phyloP scores from a whole-genome alignment of 2,329 filamentous ascomycete genomes.

The Conoideocrella luteorostrata region DNA sequence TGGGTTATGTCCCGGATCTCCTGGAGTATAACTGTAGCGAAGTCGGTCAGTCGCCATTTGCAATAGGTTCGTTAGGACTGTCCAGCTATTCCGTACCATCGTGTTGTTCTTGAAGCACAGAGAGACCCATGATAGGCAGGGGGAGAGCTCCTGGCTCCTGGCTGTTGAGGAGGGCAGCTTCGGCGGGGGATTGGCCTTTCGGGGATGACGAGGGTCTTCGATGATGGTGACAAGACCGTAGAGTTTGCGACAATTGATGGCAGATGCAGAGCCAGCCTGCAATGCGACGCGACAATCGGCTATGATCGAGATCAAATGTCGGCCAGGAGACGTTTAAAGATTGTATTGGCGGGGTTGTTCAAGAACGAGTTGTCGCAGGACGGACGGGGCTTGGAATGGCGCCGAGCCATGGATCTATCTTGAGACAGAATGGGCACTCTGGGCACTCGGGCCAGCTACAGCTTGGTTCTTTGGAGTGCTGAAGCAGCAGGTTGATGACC shows the following conservation, averaged over 20 bases:
- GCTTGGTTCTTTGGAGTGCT: too few species aligned
- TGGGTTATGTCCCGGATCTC: constrained; percentile 69
- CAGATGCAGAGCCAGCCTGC: constrained; percentile 4
- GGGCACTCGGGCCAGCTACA: too few species aligned
- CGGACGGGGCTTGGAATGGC: too few species aligned
- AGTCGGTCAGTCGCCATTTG: constrained; percentile 2
- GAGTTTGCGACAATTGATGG: background rate
- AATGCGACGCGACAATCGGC: too few species aligned
- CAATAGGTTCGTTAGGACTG: background rate
- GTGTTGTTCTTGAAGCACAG: constrained; percentile 78
- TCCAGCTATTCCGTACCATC: constrained; percentile 22
- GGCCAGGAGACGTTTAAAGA: too few species aligned
- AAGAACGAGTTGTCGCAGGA: too few species aligned
- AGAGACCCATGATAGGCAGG: constrained; percentile 66
- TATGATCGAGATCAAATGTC: too few species aligned
- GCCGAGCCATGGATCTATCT: too few species aligned
- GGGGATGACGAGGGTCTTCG: background rate
- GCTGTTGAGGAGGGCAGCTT: background rate
- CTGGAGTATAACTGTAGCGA: constrained; percentile 26
- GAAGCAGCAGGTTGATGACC: too few species aligned
- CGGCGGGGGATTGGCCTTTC: background rate
- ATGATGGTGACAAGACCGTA: background rate
- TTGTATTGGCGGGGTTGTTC: too few species aligned
- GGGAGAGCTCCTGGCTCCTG: constrained; percentile 11
- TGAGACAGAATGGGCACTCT: too few species aligned